Base-by-base conservation (phyloP, 2,329 filamentous ascomycete genomes). In the Neonectria magnoliae region DNA sequence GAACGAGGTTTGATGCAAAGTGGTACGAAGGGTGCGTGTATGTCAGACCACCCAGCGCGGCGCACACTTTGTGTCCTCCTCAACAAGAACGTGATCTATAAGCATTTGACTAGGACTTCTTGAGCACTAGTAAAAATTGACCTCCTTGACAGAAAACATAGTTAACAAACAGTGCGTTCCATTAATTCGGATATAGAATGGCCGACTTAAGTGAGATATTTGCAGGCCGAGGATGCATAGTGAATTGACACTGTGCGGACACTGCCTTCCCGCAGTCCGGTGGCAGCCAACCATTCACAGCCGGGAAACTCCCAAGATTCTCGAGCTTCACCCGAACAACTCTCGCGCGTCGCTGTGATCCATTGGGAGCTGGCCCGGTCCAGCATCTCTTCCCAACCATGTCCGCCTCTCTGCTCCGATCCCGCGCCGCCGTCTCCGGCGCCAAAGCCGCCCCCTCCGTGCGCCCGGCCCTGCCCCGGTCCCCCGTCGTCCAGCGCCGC, bases 341-440 rank as follows among this genome's bases (percentile, higher is more conserved):
- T 57, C 70, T 67, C 59, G 48, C 67, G 64, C 65, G 67, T 63
- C 64, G 54, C 64, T 64, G 69, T 69, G 62, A 74, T 72, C 72
- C 66, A 74, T 74, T 74, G 72, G 72, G 72, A 74, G 72, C 72
- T 74, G 72, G 72, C 66, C 65, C 65, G 60, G 72, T 25, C 70
- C 72, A 73, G 72, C 69, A 69, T 65, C 53, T 64, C 64, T 55
- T 67, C 72, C 71, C 72, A 67, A 52, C 55, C 64, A 74, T 74
- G 72, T 74, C 72, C 57, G 56, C 69, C 52, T 66, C 72, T 45
- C 68, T 74, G 52, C 56, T 74, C 16, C 68, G 72, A 67, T 72
- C 72, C 47, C 70, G 72, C 65, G 38, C 55, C 54, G 69, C 69
- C 68, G 27, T 54, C 52, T 66, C 68, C 18, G 67, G 65, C 52